phyloP scores from a whole-genome alignment of 352 stramenopile genomes.

The Phytophthora boehmeriae region DNA sequence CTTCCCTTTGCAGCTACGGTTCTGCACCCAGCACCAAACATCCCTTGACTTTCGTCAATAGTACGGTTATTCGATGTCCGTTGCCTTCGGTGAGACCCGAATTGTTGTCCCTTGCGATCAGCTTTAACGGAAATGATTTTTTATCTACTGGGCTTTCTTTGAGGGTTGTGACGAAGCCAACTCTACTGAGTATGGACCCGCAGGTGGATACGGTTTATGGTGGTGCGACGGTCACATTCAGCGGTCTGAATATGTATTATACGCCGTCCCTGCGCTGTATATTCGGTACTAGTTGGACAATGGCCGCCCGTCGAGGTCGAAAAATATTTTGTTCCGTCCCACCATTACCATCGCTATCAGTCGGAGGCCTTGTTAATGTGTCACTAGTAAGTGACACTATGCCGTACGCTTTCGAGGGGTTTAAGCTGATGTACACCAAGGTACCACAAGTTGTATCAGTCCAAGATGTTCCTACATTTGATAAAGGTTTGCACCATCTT shows the following conservation, averaged over 20 bases:
- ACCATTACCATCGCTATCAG: constrained; percentile 7
- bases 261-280: constrained; percentile 35
- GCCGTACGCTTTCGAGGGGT: constrained; percentile 31
- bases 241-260: constrained; percentile 39
- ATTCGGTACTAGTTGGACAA: constrained; percentile 32
- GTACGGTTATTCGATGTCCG: constrained; percentile 29
- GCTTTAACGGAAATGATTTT: constrained; percentile 32
- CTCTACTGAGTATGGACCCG: constrained; percentile 35
- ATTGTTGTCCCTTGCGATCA: constrained; percentile 27
- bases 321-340: constrained; percentile 39
- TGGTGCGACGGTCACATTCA: constrained; percentile 37
- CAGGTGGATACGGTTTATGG: constrained; percentile 36
- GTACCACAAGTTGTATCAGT: constrained; percentile 31
- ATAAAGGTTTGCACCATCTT: constrained; percentile 14
- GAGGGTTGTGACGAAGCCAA: constrained; percentile 25
- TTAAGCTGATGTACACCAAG: constrained; percentile 38
- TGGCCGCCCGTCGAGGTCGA: constrained; percentile 21
- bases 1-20: constrained; percentile 37
- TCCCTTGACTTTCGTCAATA: constrained; percentile 22
- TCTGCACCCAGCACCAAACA: background rate
- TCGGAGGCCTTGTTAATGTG: constrained; percentile 26
- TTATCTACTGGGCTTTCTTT: constrained; percentile 25
- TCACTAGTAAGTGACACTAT: constrained; percentile 23
- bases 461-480: constrained; percentile 12
- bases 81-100: constrained; percentile 33